Evolutionary conservation across 1,284 basidiomycete genomes (phyloP), one percentile per base, ranked within the genome.

Genomic region (Thelephora terrestris): DNA sequence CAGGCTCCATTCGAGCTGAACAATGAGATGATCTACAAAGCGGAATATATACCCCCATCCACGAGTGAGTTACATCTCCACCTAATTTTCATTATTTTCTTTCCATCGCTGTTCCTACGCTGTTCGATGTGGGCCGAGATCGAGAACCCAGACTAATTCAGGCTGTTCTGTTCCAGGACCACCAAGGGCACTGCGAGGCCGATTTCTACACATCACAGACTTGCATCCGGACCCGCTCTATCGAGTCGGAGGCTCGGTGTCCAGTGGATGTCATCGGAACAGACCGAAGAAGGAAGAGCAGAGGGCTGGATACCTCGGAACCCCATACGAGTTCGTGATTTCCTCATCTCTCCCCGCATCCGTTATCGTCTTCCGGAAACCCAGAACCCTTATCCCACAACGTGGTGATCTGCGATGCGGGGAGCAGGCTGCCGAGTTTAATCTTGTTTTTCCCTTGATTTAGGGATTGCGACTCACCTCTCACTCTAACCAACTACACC

Each of bases 401-500:
- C 27, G 3, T 32, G 7, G 3, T 6, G 4, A 10, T 32, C 4
- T 32, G 29, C 29, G 14, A 32, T 14, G 12, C 12, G 29, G 5
- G 7, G 24, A n/a, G 23, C 2, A n/a, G 29, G 10, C 16, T 48
- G 40, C n/a, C 18, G 20, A 20, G 23, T 23, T 20, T 24, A 40
- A 34, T 52, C 29, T 27, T 50, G 38, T 32, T 57, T 51, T 23
- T 39, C 35, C 20, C 18, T 7, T 49, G 38, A 7, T 36, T 10
- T 60, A 93, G 88, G 39, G 82, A 87, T 47, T 97, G 93, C 61
- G 93, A 97, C 65, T 78, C 91, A 14, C 91, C 92, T 0, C 68
- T 86, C 40, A 67, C 71, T 4, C 75, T 96, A 7, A 81, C 88
- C 43, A 87, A 93, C 62, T 73, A 79, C 40, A 91, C 91, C 3